Percentiles rank a stretch among this genome's conserved stretches.
Evolutionary conservation across 441 rosid genomes (phyloP).

Genomic region (Populus hybrid): DNA sequence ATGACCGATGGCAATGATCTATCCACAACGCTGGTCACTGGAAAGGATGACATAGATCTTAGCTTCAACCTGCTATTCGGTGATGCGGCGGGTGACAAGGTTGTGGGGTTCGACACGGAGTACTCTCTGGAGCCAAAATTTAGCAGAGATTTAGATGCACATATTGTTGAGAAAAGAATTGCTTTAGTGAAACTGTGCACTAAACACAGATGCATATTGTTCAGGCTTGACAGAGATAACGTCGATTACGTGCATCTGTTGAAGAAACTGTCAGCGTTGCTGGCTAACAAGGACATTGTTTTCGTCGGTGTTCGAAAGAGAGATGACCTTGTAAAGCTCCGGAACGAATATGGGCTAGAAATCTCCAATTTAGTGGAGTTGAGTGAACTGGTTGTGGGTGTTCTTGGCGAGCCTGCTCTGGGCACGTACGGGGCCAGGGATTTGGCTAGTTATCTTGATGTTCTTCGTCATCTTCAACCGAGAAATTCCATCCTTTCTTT

Average conservation of each 20-base stretch:
- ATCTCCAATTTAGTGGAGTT: neutral
- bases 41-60: no score
- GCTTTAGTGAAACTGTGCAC: neutral
- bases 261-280: neutral
- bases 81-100: neutral
- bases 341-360: neutral
- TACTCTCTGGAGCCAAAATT: neutral
- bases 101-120: constrained; percentile 2
- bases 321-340: neutral
- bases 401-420: no score
- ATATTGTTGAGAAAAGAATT: neutral
- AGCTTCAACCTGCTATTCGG: neutral
- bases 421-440: constrained; percentile 6
- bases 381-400: neutral
- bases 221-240: neutral
- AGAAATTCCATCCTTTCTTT: neutral
- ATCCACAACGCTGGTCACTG: no score
- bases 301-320: neutral
- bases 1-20: no score
- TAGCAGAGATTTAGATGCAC: no score
- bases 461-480: neutral
- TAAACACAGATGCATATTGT: neutral
- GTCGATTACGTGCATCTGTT: neutral
- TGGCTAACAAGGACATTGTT: constrained; percentile 1
- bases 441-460: constrained; percentile 14